Evolutionary conservation across 2,329 filamentous ascomycete species (phyloP).

Genomic region (Epicoccum nigrum): DNA sequence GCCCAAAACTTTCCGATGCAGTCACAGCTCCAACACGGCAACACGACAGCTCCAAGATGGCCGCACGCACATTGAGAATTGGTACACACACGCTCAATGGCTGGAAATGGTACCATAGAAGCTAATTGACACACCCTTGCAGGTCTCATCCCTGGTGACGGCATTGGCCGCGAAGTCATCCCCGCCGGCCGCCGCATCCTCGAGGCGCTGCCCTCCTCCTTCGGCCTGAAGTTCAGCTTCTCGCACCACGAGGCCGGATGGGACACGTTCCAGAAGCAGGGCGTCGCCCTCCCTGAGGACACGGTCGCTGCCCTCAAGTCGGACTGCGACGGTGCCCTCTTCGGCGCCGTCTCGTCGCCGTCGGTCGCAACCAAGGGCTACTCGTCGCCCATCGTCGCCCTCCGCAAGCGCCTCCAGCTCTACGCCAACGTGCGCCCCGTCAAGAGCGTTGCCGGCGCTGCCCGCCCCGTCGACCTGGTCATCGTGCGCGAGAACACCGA

Average conservation of each 20-base stretch:
- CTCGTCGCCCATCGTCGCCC: slow-evolving; percentile 93
- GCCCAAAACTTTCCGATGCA: slow-evolving; percentile 23
- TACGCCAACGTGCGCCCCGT: slow-evolving; percentile 98
- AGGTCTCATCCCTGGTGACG: slow-evolving; percentile 97
- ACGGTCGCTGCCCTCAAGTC: slow-evolving; percentile 87
- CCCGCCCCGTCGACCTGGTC: slow-evolving; percentile 84
- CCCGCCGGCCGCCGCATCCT: slow-evolving; percentile 88
- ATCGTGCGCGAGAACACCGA: slow-evolving; percentile 99
- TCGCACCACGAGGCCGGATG: slow-evolving; percentile 91
- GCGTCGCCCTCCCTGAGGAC: slow-evolving; percentile 83
- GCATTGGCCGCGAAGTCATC: slow-evolving; percentile 98
- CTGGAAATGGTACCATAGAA: neutral
- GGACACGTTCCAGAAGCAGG: slow-evolving; percentile 89
- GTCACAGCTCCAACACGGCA: neutral
- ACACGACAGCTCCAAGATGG: slow-evolving; percentile 32
- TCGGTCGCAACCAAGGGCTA: slow-evolving; percentile 91
- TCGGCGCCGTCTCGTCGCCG: slow-evolving; percentile 92
- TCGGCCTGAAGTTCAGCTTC: slow-evolving; percentile 93
- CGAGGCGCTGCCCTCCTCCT: slow-evolving; percentile 88
- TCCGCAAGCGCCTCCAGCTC: slow-evolving; percentile 91
- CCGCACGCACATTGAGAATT: slow-evolving; percentile 41
- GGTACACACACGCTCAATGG: slow-evolving; percentile 16
- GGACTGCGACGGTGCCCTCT: slow-evolving; percentile 94
- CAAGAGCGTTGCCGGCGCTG: slow-evolving; percentile 74
- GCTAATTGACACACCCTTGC: slow-evolving; percentile 18